Evolutionary conservation across 805 yeast species (phyloP), one percentile per base, ranked within the genome.

Genomic region (Ogataea nitratoaversa): DNA sequence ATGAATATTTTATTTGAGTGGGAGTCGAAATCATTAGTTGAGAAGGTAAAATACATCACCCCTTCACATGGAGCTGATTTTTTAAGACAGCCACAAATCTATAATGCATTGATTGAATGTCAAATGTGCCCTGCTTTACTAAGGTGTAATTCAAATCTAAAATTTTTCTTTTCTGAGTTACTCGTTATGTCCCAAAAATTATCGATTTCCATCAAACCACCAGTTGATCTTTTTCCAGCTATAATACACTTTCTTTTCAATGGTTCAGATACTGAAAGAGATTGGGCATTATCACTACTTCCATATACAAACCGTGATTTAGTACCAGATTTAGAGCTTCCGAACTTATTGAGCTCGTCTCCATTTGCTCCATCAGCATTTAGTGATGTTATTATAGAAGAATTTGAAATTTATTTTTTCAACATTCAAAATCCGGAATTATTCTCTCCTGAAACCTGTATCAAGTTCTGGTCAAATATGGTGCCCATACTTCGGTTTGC

Each of bases 221-320:
- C 29, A 8, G 22, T 42, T 9, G 44, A 30, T n/a, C 23, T 57
- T 1, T 54, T 51, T 11, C 79, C 89, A 0, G 85, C 84, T 2
- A 40, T 72, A 7, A 56, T 83, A 6, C 78, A 67, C 54, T 67
- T 79, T 29, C 52, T 77, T 42, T 76, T 78, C 41, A 79, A 75
- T 40, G 88, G 85, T 1, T 61, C 66, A 14, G 52, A 53, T 0
- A 62, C 57, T 4, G 75, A 76, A 48, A 62, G 67, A 25, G 44
- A 51, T 1, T 81, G 84, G 82, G 74, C 82, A 0, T 47, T 65
- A 39, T 43, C 57, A 43, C 23, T 56, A 51, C 39, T 54, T 59
- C 46, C 63, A 43, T 28, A 47, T 44, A 19, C 38, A 60, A 20
- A 20, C 19, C 8, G 24, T n/a, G n/a, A n/a, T n/a, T n/a, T n/a